A percentile compares a stretch with the other conserved stretches of the same genome.
These are phyloP conservation scores for Phaeotremella skinneri DNA, from an alignment of 768 basidiomycete genomes.

Conservation along the genomic window DNA sequence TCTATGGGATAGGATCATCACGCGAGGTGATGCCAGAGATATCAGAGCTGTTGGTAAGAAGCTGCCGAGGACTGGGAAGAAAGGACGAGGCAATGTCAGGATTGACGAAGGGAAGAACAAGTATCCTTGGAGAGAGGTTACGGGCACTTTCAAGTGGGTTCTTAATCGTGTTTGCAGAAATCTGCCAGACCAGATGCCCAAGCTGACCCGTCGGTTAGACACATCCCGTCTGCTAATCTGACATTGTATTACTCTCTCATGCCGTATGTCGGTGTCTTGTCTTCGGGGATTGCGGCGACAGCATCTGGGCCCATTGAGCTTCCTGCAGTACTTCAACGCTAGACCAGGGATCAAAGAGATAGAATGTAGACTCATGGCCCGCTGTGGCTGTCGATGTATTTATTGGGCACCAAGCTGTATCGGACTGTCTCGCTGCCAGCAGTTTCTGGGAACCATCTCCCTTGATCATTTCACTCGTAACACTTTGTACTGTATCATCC, in stretches of 20 bases:
- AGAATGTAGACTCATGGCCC: background rate
- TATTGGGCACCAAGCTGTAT: too few relatives aligned
- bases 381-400: too few relatives aligned
- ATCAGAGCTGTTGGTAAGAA: conserved; percentile 42
- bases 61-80: conserved; percentile 25
- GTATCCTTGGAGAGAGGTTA: conserved; percentile 42
- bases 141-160: conserved; percentile 44
- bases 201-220: conserved; percentile 18
- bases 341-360: background rate
- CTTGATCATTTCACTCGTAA: too few relatives aligned
- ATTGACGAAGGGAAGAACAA: conserved; percentile 45
- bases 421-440: too few relatives aligned
- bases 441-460: too few relatives aligned
- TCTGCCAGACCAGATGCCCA: background rate
- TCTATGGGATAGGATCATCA: conserved; percentile 43
- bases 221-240: conserved; percentile 36
- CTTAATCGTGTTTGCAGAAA: background rate
- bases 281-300: conserved; percentile 41
- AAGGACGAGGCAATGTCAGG: conserved; percentile 41
- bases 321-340: conserved; percentile 39
- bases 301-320: conserved; percentile 35
- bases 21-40: conserved; percentile 34
- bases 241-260: conserved; percentile 46
- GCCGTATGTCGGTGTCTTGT: conserved; percentile 43
- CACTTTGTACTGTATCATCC: too few relatives aligned